These are phyloP conservation scores for Ophiobolus disseminans DNA, from an alignment of 2,329 filamentous ascomycete species.

Conservation along the genomic window DNA sequence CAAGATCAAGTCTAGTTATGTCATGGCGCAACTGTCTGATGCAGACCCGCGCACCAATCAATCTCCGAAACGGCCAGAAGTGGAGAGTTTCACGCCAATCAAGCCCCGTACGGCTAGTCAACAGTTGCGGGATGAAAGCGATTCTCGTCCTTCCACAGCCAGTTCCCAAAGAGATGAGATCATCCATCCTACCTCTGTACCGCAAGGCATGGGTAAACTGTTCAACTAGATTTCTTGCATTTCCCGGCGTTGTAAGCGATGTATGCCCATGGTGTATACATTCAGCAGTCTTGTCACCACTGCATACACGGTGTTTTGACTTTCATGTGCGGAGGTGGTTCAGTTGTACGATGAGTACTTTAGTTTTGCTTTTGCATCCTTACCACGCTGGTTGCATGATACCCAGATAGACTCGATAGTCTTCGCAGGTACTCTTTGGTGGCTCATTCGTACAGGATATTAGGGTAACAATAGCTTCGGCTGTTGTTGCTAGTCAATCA, in stretches of 20 bases:
- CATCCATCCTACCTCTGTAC: slow-evolving; percentile 30
- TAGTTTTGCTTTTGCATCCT: slow-evolving; percentile 20
- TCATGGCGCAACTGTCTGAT: slow-evolving; percentile 38
- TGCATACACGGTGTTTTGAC: slow-evolving; percentile 31
- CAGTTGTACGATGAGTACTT: slow-evolving; percentile 24
- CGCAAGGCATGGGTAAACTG: slow-evolving; percentile 29
- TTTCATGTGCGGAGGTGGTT: slow-evolving; percentile 4
- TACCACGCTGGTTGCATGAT: slow-evolving; percentile 37
- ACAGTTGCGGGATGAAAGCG: slow-evolving; percentile 35
- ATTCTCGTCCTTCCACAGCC: slow-evolving; percentile 36
- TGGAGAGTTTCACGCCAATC: slow-evolving; percentile 39
- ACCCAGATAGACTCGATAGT: slow-evolving; percentile 30
- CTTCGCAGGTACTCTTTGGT: slow-evolving; percentile 11
- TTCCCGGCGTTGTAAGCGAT: slow-evolving; percentile 29
- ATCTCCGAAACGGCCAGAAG: slow-evolving; percentile 33
- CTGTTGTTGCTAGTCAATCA: slow-evolving; percentile 9
- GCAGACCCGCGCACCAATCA: slow-evolving; percentile 43
- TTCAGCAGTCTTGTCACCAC: slow-evolving; percentile 8
- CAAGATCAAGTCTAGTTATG: slow-evolving; percentile 27
- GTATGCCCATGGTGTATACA: no score
- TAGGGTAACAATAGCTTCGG: slow-evolving; percentile 6
- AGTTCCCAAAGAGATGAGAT: slow-evolving; percentile 35
- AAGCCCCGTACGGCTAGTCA: slow-evolving; percentile 38
- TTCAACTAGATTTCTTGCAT: slow-evolving; percentile 31
- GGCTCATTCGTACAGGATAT: slow-evolving; percentile 9